phyloP scores from a whole-genome alignment of 2,329 filamentous ascomycete genomes.

The Colletotrichum trifolii region DNA sequence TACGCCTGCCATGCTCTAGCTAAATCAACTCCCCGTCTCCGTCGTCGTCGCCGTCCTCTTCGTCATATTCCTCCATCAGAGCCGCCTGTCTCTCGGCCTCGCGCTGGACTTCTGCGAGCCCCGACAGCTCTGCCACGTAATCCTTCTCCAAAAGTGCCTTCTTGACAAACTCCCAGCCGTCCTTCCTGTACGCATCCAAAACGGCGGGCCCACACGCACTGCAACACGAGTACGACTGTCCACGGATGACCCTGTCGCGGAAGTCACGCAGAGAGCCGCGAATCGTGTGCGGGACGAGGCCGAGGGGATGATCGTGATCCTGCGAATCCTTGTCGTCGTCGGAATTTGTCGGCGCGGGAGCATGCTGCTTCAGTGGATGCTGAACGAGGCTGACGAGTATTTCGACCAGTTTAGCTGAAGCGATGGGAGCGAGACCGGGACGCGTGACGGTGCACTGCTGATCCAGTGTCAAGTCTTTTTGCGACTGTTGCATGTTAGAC shows the following conservation, averaged over 20 bases:
- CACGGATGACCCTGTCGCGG: conserved; percentile 78
- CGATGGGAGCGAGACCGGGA: conserved; percentile 90
- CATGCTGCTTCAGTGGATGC: conserved; percentile 77
- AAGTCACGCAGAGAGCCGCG: conserved; percentile 82
- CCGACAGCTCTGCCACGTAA: conserved; percentile 82
- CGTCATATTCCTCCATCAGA: conserved; percentile 71
- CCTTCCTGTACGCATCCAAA: conserved; percentile 71
- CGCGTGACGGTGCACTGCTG: conserved; percentile 98
- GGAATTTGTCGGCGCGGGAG: conserved; percentile 64
- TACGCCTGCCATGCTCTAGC: background rate
- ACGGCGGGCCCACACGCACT: conserved; percentile 82
- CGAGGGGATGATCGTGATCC: conserved; percentile 69
- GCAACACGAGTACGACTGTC: conserved; percentile 82
- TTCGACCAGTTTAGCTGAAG: conserved; percentile 91
- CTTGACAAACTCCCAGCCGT: conserved; percentile 83
- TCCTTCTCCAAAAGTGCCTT: conserved; percentile 79
- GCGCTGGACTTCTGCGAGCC: conserved; percentile 77
- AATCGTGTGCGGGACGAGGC: conserved; percentile 82
- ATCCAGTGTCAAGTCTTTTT: conserved; percentile 94
- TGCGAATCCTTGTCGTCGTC: conserved; percentile 65
- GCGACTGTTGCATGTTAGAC: conserved; percentile 67
- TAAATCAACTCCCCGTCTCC: conserved; percentile 66
- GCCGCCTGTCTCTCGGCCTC: conserved; percentile 62
- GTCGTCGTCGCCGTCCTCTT: conserved; percentile 62
- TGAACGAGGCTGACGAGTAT: conserved; percentile 88